phyloP scores from a whole-genome alignment of 345 rosid genomes.

The Rhodamnia argentea region DNA sequence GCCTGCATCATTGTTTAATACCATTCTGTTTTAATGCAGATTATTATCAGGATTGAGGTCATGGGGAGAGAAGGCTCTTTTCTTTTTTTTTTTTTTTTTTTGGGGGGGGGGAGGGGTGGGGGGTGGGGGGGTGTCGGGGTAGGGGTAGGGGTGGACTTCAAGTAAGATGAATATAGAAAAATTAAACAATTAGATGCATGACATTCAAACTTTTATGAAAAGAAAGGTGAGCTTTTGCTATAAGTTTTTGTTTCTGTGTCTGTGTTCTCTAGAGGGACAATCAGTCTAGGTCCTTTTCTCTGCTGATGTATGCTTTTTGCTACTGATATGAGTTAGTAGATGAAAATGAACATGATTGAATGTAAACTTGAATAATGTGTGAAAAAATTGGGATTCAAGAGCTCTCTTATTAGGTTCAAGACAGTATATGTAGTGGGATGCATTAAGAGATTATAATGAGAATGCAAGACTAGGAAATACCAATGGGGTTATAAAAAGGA shows the following conservation, averaged over 20 bases:
- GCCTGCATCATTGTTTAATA: background rate
- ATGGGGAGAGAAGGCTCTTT: background rate
- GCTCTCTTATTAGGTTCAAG: background rate
- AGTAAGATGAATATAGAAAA: background rate
- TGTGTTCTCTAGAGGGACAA: background rate
- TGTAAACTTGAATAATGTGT: background rate
- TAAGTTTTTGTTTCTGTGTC: background rate
- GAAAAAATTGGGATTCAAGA: background rate
- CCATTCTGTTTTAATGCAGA: background rate
- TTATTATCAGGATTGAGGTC: background rate
- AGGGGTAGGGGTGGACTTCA: too few species aligned
- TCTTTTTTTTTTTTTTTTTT: accelerated
- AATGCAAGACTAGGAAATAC: background rate
- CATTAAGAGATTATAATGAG: background rate
- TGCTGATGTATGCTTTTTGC: background rate
- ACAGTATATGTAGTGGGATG: background rate
- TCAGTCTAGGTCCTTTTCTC: background rate
- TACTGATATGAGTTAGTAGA: background rate
- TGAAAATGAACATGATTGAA: background rate
- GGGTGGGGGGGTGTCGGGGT: too few species aligned
- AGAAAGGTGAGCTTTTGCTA: background rate
- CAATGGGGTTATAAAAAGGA: background rate
- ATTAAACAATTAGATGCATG: background rate
- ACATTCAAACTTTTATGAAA: background rate
- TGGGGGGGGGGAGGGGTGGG: accelerated